Evolutionary conservation across 75 land plant genomes (phyloP), one percentile per base, ranked within the genome.

Genomic region (Picea glauca): DNA sequence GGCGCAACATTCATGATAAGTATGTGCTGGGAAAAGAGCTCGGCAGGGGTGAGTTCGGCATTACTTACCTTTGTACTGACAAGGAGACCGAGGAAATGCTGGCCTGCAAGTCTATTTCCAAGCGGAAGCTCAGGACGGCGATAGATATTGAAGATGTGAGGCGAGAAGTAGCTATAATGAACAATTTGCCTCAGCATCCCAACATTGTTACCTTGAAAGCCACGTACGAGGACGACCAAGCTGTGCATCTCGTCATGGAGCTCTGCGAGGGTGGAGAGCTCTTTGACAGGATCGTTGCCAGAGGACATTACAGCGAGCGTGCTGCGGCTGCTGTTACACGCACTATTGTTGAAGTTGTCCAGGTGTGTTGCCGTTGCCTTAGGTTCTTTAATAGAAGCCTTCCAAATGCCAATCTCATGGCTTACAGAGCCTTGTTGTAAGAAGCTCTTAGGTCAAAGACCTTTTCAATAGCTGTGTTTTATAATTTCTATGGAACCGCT

Each of bases 261-360:
- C 83, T 92, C 26, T 93, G 96, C 59, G 94, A 89, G 78, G 96
- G 97, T 6, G 97, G 97, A 8, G 98, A 94, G 90, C 89, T 94
- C 12, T 94, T 94, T 78, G 98, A 94, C 60, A 77, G 98, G 81
- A 94, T 94, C 46, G 85, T 93, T 18, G 93, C 93, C 1, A 58
- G 90, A 20, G 99, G 97, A 9, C 98, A 92, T 35, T 96, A 96
- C 79, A 84, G 80, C 63, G 99, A 96, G 78, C 75, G 93, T 1
- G 92, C 90, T 5, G 99, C 99, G 1, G 94, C 94, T 9, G 76
- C 63, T 0, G 85, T 96, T 18, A 90, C 82, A 23, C 73, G 93
- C 58, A 90, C 94, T 18, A 79, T 96, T 15, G 94, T 87, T 15
- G 90, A 92, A 77, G 98, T 95, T 0, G 91, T 96, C 21, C 76